phyloP scores from a whole-genome alignment of 2,329 filamentous ascomycete genomes.

The Nemania diffusa region DNA sequence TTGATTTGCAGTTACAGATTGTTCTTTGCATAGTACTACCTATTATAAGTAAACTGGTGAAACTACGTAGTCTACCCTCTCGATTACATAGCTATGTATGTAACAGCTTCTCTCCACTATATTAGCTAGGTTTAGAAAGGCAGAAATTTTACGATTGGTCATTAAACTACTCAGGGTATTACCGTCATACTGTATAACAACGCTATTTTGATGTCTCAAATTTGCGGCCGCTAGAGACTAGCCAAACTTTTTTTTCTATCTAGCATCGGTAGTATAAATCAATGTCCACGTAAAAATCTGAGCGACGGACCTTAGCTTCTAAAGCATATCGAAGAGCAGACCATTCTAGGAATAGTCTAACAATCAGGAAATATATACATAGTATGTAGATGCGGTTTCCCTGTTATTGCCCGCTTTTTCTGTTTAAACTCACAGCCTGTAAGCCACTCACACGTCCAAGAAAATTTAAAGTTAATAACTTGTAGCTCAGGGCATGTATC shows the following conservation, averaged over 20 bases:
- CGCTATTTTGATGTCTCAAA: background rate
- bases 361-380: too few relatives aligned
- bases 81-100: constrained; percentile 5
- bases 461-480: too few relatives aligned
- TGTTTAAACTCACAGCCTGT: too few relatives aligned
- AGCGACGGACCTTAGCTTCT: background rate
- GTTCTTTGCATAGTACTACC: background rate
- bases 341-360: too few relatives aligned
- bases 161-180: background rate
- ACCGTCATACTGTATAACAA: background rate
- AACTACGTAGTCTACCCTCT: too few relatives aligned
- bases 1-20: background rate
- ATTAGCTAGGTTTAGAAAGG: background rate
- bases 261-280: background rate
- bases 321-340: too few relatives aligned
- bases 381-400: too few relatives aligned
- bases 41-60: too few relatives aligned
- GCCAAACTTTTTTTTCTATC: background rate
- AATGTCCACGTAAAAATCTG: background rate
- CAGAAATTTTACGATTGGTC: constrained; percentile 30
- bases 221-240: background rate
- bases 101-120: background rate
- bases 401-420: too few relatives aligned
- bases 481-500: too few relatives aligned
- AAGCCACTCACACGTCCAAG: too few relatives aligned